Evolutionary conservation across 257 asterid species (phyloP), one percentile per base, ranked within the genome.

Genomic region (Verbena officinalis): DNA sequence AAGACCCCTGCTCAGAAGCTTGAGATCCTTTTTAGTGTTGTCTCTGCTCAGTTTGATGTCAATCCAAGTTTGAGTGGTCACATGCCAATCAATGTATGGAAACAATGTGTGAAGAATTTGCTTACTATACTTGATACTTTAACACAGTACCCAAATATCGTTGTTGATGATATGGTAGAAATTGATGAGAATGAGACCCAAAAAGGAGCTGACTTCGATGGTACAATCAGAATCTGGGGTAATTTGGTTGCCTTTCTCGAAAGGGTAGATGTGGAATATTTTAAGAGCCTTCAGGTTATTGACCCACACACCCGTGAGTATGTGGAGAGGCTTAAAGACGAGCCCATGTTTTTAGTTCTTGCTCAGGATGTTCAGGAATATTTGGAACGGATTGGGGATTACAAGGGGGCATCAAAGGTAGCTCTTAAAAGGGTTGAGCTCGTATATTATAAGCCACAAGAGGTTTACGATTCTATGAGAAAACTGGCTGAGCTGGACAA

Each of bases 1-100:
- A 90, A 87, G 81, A 93, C 99, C 19, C 99, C 99, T 24, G 95
- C 99, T 1, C 99, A 90, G 81, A 88, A 87, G 86, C 95, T 93
- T 44, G 97, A 93, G 84, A 90, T 93, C 34, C 85, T 90, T 27
- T 90, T 90, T 81, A 80, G 96, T 55, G 96, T 90, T 62, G 79
- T 93, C 30, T 93, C 99, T 31, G 95, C 95, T 0, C 99, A 88
- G 72, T 93, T 93, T 67, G 99, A 93, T 70, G 96, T 93, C 31
- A 93, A 91, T 59, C 84, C 86, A 12, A 77, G 95, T 69, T 78
- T 93, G 66, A 89, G 84, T 51, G 91, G 97, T 0, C 97, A 93
- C 81, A 93, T 93, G 99, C 99, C 99, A 9, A 88, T 91, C 46
- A 83, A 83, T 68, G 97, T 93, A 6, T 93, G 99, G 99, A 93